phyloP scores from a whole-genome alignment of 2,329 filamentous ascomycete species.

The Cladophialophora yegresii region DNA sequence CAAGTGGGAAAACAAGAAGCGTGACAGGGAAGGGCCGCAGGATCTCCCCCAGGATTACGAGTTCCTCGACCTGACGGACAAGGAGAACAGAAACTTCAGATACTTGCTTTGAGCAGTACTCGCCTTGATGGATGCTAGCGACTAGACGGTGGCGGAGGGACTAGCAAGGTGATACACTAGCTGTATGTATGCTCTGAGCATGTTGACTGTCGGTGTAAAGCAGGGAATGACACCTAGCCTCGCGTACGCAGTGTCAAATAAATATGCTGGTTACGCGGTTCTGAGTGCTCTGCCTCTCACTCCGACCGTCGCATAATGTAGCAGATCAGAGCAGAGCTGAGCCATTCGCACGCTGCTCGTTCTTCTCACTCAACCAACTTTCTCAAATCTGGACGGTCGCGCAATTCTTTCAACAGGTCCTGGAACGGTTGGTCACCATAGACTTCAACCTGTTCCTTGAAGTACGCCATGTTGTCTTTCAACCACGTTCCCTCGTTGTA shows the following conservation, averaged over 20 bases:
- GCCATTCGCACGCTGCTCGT: neutral
- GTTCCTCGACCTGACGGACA: conserved; percentile 42
- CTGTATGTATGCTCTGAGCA: neutral
- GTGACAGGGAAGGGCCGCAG: conserved; percentile 33
- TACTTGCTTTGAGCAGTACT: conserved; percentile 25
- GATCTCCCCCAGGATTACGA: conserved; percentile 36
- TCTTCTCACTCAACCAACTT: conserved; percentile 1
- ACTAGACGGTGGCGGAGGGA: neutral
- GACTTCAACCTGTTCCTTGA: conserved; percentile 27
- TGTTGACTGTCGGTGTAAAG: too few species aligned
- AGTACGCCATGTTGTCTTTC: conserved; percentile 33
- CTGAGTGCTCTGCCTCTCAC: too few species aligned
- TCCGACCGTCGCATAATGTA: too few species aligned
- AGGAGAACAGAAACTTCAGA: conserved; percentile 39
- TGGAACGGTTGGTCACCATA: conserved; percentile 29
- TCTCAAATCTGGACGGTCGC: conserved; percentile 27
- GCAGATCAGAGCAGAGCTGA: too few species aligned
- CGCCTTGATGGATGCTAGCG: neutral
- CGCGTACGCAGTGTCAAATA: too few species aligned
- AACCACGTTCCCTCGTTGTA: conserved; percentile 34
- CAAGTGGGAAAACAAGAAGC: conserved; percentile 40
- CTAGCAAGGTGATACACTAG: neutral
- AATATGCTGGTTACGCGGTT: too few species aligned
- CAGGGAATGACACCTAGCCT: too few species aligned
- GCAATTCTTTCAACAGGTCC: conserved; percentile 25